Evolutionary conservation across 208 protist species (phyloP), one percentile per base, ranked within the genome.

Genomic region (Leishmania tropica): DNA sequence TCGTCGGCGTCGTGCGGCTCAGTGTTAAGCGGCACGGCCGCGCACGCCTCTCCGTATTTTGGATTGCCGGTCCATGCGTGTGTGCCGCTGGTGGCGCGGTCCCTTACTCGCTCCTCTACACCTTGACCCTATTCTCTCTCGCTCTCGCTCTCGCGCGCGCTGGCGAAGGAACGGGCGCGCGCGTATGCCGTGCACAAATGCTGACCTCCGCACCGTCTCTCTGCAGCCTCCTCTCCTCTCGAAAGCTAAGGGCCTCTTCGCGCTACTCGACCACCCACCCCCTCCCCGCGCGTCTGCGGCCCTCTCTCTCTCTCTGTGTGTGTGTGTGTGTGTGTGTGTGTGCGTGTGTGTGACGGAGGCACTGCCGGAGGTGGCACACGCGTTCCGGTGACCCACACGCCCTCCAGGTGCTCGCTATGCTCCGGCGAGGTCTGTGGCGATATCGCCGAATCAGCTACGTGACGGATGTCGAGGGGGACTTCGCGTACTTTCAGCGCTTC

Each of bases 401-500:
- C 37, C 37, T 45, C n/a, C 56, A 54, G 24, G 15, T 31, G 3
- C 45, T 48, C 70, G 1, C 70, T 4, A 92, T 91, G 88, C 64
- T 90, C 21, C 88, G 84, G 3, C 42, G 68, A 42, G 60, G 82
- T 19, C 75, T 78, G 73, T 64, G 45, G 1, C 35, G 85, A 3
- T 81, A 37, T 58, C 85, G 80, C 28, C 83, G 86, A 5, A 90
- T 92, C 24, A 85, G 85, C 54, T 98, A 93, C 81, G 11, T 98
- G 40, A 98, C 96, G 13, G 96, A 98, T 83, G 87, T 98, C 8
- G 96, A 98, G 72, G 96, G 96, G 58, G 89, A 96, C 80, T 83
- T 97, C 42, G 80, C 75, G 10, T 98, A 97, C 87, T 96, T 96
- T 72, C 73, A 92, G 67, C 87, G 89, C 19, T 97, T 93, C 71